Evolutionary conservation across 1,284 basidiomycete species (phyloP).

Genomic region (Trametes polyzona): DNA sequence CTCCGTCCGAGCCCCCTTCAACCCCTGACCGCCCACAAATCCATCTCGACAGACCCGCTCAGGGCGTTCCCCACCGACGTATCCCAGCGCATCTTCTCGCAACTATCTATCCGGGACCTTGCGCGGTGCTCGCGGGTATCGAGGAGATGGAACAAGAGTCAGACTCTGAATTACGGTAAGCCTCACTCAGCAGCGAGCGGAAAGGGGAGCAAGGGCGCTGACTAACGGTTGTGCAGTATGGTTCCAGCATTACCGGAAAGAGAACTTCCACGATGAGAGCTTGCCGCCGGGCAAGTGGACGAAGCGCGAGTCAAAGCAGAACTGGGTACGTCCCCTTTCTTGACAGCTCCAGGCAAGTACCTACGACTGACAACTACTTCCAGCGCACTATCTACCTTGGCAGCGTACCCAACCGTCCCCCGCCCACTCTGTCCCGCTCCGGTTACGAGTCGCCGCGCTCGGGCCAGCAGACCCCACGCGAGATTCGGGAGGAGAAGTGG

Average conservation of each 20-base stretch:
- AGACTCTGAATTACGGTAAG: constrained; percentile 88
- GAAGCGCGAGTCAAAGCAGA: constrained; percentile 83
- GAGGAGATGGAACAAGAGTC: constrained; percentile 84
- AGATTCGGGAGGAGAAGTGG: constrained; percentile 79
- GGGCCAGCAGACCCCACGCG: constrained; percentile 80
- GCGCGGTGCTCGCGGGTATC: constrained; percentile 80
- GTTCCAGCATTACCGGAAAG: constrained; percentile 86
- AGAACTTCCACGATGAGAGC: constrained; percentile 77
- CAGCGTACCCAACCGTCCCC: constrained; percentile 48
- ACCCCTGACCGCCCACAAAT: constrained; percentile 33
- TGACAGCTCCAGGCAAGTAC: background rate
- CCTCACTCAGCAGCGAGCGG: constrained; percentile 12
- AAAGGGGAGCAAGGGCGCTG: background rate
- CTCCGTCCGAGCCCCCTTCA: constrained; percentile 47
- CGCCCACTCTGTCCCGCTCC: constrained; percentile 44
- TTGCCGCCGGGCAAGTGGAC: constrained; percentile 84
- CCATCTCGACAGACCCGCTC: constrained; percentile 60
- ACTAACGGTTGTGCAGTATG: constrained; percentile 60
- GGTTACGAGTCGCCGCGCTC: constrained; percentile 54
- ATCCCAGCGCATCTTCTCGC: constrained; percentile 75
- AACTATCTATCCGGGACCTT: constrained; percentile 68
- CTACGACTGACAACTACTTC: background rate
- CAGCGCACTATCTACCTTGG: constrained; percentile 64
- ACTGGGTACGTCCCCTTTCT: constrained; percentile 59
- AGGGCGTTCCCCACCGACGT: constrained; percentile 78